phyloP scores from a whole-genome alignment of 345 rosid genomes.

The Cardamine chenopodiifolia region DNA sequence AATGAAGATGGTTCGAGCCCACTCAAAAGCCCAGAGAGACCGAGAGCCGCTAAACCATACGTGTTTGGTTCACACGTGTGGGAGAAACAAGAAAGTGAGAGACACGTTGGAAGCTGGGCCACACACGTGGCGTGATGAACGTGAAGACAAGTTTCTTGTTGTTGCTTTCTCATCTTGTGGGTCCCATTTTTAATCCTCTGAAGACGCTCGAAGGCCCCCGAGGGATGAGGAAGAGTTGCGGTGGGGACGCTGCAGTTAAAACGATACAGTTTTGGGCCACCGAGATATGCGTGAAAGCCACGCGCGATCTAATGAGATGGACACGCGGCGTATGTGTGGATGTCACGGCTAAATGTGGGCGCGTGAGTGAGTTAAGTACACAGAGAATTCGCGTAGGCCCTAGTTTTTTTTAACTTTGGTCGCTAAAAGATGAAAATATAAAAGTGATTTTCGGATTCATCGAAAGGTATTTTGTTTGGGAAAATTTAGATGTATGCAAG shows the following conservation, averaged over 20 bases:
- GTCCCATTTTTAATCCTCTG: neutral
- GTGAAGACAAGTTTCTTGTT: slow-evolving; percentile 35
- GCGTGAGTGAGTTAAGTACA: slow-evolving; percentile 23
- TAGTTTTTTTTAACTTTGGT: too few species aligned
- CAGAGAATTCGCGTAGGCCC: too few species aligned
- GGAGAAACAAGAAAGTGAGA: slow-evolving; percentile 11
- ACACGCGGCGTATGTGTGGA: neutral
- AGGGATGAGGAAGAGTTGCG: slow-evolving; percentile 15
- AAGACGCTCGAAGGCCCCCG: slow-evolving; percentile 33
- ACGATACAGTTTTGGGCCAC: neutral
- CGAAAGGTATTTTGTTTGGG: too few species aligned
- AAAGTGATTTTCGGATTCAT: too few species aligned
- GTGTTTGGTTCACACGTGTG: slow-evolving; percentile 20
- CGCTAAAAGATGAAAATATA: too few species aligned
- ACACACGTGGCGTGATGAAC: slow-evolving; percentile 34
- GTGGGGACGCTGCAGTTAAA: slow-evolving; percentile 4
- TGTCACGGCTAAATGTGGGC: neutral
- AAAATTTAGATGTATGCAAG: too few species aligned
- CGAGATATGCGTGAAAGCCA: neutral
- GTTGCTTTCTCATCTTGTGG: slow-evolving; percentile 10
- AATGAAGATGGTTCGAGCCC: slow-evolving; percentile 28
- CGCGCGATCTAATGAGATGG: slow-evolving; percentile 2
- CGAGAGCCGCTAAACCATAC: slow-evolving; percentile 23
- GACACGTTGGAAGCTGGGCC: slow-evolving; percentile 38
- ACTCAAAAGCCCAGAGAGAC: slow-evolving; percentile 10